Conservation (phyloP, 306 rosid genomes). For the Phaseolus lunatus region DNA sequence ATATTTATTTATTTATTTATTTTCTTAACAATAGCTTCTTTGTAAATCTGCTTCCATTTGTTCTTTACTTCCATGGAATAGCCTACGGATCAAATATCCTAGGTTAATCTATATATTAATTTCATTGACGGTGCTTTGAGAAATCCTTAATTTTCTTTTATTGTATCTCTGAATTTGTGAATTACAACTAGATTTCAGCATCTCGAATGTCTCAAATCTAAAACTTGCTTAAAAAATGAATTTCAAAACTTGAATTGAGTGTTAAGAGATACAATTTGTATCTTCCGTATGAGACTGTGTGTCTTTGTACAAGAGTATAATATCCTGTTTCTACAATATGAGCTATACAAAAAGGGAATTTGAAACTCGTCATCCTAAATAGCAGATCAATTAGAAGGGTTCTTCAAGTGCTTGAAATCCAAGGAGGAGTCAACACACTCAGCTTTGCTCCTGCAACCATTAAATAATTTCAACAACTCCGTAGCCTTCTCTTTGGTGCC, state of each 20-base stretch:
- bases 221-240: constrained; percentile 19
- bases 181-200: neutral
- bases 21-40: constrained; percentile 10
- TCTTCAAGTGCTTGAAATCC: constrained; percentile 75
- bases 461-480: constrained; percentile 73
- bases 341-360: constrained; percentile 25
- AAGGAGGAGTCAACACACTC: constrained; percentile 75
- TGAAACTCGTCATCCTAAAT: neutral
- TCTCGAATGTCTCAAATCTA: neutral
- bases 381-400: constrained; percentile 53
- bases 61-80: neutral
- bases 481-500: constrained; percentile 71
- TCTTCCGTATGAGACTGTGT: constrained; percentile 39
- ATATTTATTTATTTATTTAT: constrained; percentile 32
- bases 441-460: constrained; percentile 58
- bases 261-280: constrained; percentile 49
- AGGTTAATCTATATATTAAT: neutral
- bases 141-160: neutral
- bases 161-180: neutral
- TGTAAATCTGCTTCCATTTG: neutral
- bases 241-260: constrained; percentile 42
- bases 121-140: neutral
- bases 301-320: constrained; percentile 43
- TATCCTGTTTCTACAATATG: constrained; percentile 36
- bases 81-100: neutral